Percentiles rank a stretch among this genome's conserved stretches.
phyloP scores from a whole-genome alignment of 1,284 basidiomycete genomes.

The Naganishia cerealis region DNA sequence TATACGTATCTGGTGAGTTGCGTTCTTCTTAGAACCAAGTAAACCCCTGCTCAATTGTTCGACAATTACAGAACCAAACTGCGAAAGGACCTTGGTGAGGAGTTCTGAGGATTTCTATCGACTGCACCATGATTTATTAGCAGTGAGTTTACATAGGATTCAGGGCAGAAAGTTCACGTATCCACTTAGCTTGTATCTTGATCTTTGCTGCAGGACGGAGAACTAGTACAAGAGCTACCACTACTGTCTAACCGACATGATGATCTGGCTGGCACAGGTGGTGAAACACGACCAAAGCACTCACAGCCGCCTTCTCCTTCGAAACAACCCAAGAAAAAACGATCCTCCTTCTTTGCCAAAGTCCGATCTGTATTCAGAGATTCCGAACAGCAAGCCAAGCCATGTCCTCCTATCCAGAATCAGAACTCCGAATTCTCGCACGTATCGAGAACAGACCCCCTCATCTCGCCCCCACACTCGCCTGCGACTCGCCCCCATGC shows the following conservation, averaged over 20 bases:
- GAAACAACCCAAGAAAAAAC: slow-evolving; percentile 9
- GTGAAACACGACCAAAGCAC: neutral
- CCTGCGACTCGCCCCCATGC: neutral
- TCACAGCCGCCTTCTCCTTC: neutral
- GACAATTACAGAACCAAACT: neutral
- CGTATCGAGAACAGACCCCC: neutral
- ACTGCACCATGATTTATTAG: neutral
- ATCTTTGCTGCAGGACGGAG: neutral
- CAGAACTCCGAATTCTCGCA: neutral
- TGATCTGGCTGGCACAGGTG: neutral
- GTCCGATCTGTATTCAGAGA: slow-evolving; percentile 18
- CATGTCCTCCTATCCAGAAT: neutral
- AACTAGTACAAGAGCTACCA: neutral
- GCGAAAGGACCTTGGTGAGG: slow-evolving; percentile 7
- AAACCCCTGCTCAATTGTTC: neutral
- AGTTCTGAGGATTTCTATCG: slow-evolving; percentile 1
- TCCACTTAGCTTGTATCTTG: neutral
- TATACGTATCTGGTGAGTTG: slow-evolving; percentile 7
- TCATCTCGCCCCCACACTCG: slow-evolving; percentile 20
- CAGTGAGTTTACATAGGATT: neutral
- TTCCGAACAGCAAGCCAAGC: neutral
- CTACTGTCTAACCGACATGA: neutral
- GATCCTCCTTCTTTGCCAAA: slow-evolving; percentile 16
- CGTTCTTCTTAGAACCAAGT: neutral
- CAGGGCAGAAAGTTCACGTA: too few relatives aligned